Evolutionary conservation across 2,329 filamentous ascomycete genomes (phyloP).

Genomic region (Penicillium vulpinum): DNA sequence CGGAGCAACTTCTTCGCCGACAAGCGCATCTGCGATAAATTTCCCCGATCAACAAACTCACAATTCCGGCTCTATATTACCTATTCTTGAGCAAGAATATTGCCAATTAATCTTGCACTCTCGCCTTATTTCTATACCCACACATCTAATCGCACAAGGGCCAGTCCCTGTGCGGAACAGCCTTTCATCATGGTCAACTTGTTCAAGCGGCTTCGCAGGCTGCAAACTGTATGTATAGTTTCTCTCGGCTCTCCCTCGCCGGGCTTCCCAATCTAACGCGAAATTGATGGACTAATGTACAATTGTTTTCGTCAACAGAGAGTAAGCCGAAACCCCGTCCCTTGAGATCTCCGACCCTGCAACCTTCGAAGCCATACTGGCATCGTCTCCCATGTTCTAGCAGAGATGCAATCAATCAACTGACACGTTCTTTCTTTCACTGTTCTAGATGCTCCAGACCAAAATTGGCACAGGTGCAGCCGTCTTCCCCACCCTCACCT

Average conservation of each 20-base stretch:
- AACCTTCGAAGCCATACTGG: not conserved
- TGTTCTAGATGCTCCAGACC: conserved; percentile 67
- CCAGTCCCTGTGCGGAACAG: conserved; percentile 22
- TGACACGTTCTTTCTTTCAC: not conserved
- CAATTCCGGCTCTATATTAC: conserved; percentile 5
- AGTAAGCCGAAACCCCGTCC: conserved; percentile 25
- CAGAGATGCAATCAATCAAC: not conserved
- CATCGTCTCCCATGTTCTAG: not conserved
- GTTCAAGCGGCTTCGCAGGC: conserved; percentile 68
- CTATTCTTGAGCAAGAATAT: not conserved
- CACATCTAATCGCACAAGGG: conserved; percentile 11
- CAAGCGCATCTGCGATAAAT: conserved; percentile 25
- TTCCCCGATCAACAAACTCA: conserved; percentile 24
- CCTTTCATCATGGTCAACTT: conserved; percentile 48
- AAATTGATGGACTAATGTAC: conserved; percentile 15
- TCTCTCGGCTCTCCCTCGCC: not conserved
- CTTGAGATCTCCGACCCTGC: conserved; percentile 4
- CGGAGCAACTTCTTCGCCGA: conserved; percentile 27
- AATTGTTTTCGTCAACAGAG: conserved; percentile 24
- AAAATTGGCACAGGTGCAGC: conserved; percentile 81
- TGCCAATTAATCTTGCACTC: not conserved
- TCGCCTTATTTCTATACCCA: not conserved
- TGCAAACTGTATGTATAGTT: conserved; percentile 64
- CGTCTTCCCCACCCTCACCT: conserved; percentile 60
- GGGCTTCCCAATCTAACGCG: not conserved